Percentiles rank a stretch among this genome's conserved stretches.
These are phyloP conservation scores for Dipsacomyces acuminosporus DNA, from an alignment of 371 early-diverging fungal genomes.

Conservation along the genomic window DNA sequence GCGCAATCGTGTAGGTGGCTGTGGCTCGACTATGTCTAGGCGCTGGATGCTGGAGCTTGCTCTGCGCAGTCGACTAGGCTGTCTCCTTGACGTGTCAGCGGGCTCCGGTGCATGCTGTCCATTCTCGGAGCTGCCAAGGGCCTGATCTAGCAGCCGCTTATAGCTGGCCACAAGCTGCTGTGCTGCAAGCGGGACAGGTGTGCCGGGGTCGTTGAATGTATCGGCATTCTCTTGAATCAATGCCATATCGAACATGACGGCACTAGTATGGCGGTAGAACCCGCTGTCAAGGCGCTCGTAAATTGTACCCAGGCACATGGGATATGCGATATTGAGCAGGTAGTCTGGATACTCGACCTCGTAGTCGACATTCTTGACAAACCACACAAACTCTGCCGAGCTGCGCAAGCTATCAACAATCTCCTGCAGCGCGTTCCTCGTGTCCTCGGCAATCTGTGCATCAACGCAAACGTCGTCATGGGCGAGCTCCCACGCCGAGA, in stretches of 20 bases:
- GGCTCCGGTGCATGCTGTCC: neutral
- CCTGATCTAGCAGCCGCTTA: conserved; percentile 42
- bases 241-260: conserved; percentile 62
- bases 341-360: conserved; percentile 58
- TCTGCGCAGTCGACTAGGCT: too few relatives aligned
- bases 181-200: conserved; percentile 56
- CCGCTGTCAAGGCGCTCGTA: conserved; percentile 52
- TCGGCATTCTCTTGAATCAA: conserved; percentile 64
- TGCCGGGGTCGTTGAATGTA: conserved; percentile 60
- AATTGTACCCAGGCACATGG: conserved; percentile 62
- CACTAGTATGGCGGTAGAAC: conserved; percentile 61
- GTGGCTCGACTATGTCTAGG: neutral
- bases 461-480: conserved; percentile 20
- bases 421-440: conserved; percentile 12
- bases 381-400: conserved; percentile 54
- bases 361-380: conserved; percentile 64
- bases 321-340: conserved; percentile 61
- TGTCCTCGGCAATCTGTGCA: conserved; percentile 8
- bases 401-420: conserved; percentile 45
- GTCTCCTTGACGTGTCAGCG: too few relatives aligned
- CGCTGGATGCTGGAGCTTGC: too few relatives aligned
- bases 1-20: conserved; percentile 25
- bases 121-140: conserved; percentile 1
- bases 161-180: conserved; percentile 56
- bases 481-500: conserved; percentile 54